Conservation (phyloP, 2,329 filamentous ascomycete species). For the Tolypocladium ovalisporum region DNA sequence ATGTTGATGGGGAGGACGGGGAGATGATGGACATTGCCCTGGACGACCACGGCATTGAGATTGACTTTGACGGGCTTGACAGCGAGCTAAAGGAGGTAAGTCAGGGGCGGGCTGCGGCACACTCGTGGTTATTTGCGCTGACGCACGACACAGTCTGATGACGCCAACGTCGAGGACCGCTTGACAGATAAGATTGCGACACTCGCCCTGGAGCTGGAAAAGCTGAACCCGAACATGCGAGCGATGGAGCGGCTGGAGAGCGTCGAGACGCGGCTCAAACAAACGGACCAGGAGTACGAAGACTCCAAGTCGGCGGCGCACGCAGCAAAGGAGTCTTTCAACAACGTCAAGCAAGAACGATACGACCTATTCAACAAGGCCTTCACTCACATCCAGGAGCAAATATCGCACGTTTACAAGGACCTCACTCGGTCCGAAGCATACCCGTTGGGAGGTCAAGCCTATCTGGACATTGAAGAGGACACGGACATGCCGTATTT, state of each 20-base stretch:
- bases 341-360: constrained; percentile 68
- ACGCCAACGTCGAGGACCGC: constrained; percentile 60
- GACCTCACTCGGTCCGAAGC: constrained; percentile 82
- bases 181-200: constrained; percentile 68
- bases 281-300: constrained; percentile 83
- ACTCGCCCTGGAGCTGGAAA: constrained; percentile 73
- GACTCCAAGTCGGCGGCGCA: constrained; percentile 66
- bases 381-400: constrained; percentile 87
- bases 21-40: constrained; percentile 53
- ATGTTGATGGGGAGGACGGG: constrained; percentile 63
- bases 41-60: constrained; percentile 83
- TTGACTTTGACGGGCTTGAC: constrained; percentile 74
- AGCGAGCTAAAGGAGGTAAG: constrained; percentile 71
- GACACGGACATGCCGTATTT: constrained; percentile 95
- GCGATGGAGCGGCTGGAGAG: constrained; percentile 84
- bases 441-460: constrained; percentile 85
- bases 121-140: constrained; percentile 15
- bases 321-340: constrained; percentile 71
- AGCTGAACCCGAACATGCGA: constrained; percentile 93
- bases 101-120: constrained; percentile 5
- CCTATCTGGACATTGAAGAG: constrained; percentile 83
- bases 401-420: constrained; percentile 89
- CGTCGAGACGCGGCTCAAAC: constrained; percentile 71
- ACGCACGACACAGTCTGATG: constrained; percentile 48
- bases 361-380: constrained; percentile 92